phyloP scores from a whole-genome alignment of 352 stramenopile species.

The Lagenidium sp. region DNA sequence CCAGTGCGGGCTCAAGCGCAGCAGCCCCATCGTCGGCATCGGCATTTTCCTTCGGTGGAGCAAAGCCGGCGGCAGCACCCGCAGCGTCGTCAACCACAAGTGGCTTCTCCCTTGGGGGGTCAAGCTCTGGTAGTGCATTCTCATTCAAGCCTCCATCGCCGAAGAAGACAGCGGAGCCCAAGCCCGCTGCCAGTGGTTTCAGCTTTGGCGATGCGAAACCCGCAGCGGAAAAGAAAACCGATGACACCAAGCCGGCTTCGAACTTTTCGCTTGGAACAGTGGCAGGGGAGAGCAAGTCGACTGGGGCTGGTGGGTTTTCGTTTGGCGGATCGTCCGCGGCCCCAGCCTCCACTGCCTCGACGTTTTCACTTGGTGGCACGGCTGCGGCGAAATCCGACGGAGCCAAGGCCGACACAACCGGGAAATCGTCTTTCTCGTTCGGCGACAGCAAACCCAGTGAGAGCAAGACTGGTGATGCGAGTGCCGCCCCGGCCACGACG shows the following conservation, averaged over 20 bases:
- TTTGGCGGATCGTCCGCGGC: background rate
- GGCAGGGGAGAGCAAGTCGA: too few relatives aligned
- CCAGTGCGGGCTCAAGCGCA: constrained; percentile 6
- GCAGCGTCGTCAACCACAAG: background rate
- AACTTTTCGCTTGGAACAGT: too few relatives aligned
- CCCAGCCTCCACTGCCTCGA: background rate
- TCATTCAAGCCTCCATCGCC: constrained; percentile 18
- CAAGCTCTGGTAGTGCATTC: constrained; percentile 3
- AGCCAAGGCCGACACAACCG: too few relatives aligned
- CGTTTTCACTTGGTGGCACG: too few relatives aligned
- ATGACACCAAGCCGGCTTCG: background rate
- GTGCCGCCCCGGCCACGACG: background rate
- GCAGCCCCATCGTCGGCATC: background rate
- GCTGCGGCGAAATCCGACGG: too few relatives aligned
- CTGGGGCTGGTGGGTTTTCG: background rate
- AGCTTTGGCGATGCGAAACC: background rate
- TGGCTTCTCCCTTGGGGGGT: constrained; percentile 14
- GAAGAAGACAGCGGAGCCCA: constrained; percentile 14
- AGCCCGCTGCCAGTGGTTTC: background rate
- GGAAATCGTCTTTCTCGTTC: too few relatives aligned
- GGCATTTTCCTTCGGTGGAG: constrained; percentile 10
- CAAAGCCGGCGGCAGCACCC: background rate
- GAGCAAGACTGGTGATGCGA: constrained; percentile 1
- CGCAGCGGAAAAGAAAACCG: background rate
- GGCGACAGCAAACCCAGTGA: constrained; percentile 10